Percentiles rank a stretch among this genome's conserved stretches.
These are phyloP conservation scores for Rhodotorula babjevae DNA, from an alignment of 768 basidiomycete species.

Conservation along the genomic window DNA sequence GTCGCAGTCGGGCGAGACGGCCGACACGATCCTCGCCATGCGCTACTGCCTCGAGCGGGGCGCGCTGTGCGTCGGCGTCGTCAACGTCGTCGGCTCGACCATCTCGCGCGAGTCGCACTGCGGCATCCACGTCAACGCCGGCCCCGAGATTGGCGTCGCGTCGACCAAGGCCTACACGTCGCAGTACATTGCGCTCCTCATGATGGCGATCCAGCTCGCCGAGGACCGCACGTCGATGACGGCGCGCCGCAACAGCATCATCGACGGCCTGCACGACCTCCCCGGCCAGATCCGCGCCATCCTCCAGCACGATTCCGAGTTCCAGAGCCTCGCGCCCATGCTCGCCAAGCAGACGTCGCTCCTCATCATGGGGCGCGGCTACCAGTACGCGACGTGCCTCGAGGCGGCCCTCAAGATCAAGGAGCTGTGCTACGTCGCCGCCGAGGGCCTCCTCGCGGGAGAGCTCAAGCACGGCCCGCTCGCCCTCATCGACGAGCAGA, in stretches of 20 bases:
- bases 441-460: constrained; percentile 89
- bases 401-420: constrained; percentile 99
- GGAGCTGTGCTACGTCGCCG: constrained; percentile 55
- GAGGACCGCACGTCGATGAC: constrained; percentile 94
- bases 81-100: constrained; percentile 97
- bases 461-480: constrained; percentile 98
- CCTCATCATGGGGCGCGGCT: constrained; percentile 89
- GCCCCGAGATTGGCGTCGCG: constrained; percentile 97
- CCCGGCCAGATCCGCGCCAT: constrained; percentile 83
- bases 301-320: constrained; percentile 66
- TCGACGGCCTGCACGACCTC: constrained; percentile 83
- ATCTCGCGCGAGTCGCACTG: constrained; percentile 90
- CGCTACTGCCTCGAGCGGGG: constrained; percentile 95
- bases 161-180: constrained; percentile 90
- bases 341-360: constrained; percentile 60
- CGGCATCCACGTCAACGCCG: constrained; percentile 99
- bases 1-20: constrained; percentile 97
- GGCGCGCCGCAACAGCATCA: constrained; percentile 84
- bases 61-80: constrained; percentile 91
- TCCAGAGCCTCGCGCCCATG: constrained; percentile 73
- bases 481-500: constrained; percentile 81
- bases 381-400: constrained; percentile 96
- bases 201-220: constrained; percentile 97
- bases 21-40: constrained; percentile 92
- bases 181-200: constrained; percentile 94